These are phyloP conservation scores for Auriscalpium vulgare DNA, from an alignment of 768 basidiomycete species.

Conservation along the genomic window DNA sequence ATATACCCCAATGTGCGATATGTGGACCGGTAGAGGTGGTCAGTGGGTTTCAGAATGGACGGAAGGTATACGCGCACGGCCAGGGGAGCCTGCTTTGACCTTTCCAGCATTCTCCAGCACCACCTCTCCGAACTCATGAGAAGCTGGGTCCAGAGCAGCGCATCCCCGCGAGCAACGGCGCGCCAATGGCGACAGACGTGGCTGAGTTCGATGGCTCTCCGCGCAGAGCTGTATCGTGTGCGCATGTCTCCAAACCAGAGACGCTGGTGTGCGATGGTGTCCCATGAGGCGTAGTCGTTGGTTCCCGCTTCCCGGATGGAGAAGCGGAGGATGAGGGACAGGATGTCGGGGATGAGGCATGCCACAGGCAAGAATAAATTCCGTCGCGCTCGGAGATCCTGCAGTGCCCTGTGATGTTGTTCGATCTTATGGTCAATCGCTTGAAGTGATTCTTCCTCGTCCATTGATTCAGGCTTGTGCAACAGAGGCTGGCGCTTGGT, in stretches of 20 bases:
- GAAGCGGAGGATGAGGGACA: background rate
- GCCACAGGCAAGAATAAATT: background rate
- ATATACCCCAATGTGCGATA: background rate
- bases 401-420: background rate
- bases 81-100: background rate
- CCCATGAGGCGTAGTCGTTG: background rate
- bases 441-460: background rate
- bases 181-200: background rate
- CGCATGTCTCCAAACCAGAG: background rate
- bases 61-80: background rate
- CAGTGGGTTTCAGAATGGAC: background rate
- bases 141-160: background rate
- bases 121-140: background rate
- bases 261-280: background rate
- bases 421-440: background rate
- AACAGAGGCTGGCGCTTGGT: too few relatives aligned
- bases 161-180: background rate
- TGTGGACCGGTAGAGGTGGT: background rate
- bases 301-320: background rate
- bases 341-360: background rate
- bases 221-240: background rate
- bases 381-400: background rate
- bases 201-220: background rate
- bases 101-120: background rate
- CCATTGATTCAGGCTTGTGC: background rate